Conservation (phyloP, 148 eudicot species). For the Vaccinium darrowii region DNA sequence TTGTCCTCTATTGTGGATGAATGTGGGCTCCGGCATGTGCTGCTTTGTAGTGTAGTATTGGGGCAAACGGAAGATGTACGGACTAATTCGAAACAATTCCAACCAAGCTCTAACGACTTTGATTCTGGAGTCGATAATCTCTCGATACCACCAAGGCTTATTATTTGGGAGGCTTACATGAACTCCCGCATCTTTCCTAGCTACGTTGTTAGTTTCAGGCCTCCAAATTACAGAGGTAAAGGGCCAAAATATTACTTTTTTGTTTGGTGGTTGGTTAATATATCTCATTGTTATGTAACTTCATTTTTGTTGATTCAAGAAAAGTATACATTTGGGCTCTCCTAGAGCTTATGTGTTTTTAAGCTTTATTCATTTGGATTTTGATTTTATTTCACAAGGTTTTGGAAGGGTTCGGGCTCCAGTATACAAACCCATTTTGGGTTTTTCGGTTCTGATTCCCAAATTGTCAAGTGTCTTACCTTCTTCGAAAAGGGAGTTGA, state of each 20-base stretch:
- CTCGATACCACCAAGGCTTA: not conserved
- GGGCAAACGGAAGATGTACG: not conserved
- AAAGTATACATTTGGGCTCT: too few species aligned
- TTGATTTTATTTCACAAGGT: not conserved
- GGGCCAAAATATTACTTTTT: not conserved
- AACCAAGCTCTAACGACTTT: not conserved
- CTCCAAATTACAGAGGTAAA: not conserved
- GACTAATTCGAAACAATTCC: not conserved
- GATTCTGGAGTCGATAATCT: not conserved
- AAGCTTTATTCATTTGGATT: not conserved
- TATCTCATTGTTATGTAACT: not conserved
- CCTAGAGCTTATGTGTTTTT: not conserved
- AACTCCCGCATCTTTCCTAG: not conserved
- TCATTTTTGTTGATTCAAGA: not conserved
- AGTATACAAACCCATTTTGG: not conserved
- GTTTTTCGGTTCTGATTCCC: not conserved
- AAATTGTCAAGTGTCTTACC: not conserved
- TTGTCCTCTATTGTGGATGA: not conserved
- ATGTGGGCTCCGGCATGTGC: not conserved
- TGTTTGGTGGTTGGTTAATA: not conserved
- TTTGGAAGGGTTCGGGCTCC: not conserved
- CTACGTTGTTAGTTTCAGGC: not conserved
- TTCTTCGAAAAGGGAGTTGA: not conserved
- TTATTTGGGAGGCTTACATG: constrained; percentile 5
- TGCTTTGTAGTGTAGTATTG: not conserved